A percentile compares a stretch with the other conserved stretches of the same genome.
Conservation (phyloP, 75 land plant genomes). For the Sequoia sempervirens region DNA sequence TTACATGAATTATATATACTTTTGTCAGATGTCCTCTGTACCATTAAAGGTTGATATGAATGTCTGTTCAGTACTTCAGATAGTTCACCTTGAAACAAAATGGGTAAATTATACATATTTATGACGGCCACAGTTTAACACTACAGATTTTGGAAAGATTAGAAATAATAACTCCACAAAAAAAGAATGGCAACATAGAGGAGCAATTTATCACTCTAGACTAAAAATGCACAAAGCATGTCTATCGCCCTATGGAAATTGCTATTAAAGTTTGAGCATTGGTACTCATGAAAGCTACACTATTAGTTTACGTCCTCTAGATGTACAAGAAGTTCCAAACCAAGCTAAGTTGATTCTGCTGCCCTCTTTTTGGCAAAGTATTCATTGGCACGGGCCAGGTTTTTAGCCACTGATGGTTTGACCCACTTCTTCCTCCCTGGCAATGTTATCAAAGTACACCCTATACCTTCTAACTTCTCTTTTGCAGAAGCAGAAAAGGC, state of each 20-base stretch:
- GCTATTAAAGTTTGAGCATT: not conserved
- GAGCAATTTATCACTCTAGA: not conserved
- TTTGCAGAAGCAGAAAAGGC: constrained; percentile 83
- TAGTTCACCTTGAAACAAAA: not conserved
- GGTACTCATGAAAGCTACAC: not conserved
- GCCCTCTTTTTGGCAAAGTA: constrained; percentile 93
- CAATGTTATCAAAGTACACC: constrained; percentile 64
- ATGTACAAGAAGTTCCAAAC: not conserved
- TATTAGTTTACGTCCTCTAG: not conserved
- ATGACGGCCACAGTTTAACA: not conserved
- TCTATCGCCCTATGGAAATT: not conserved
- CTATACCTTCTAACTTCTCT: constrained; percentile 78
- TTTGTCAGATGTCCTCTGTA: not conserved
- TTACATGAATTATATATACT: not conserved
- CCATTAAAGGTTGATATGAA: not conserved
- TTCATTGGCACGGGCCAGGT: constrained; percentile 77
- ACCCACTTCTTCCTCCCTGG: constrained; percentile 96
- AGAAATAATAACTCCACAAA: not conserved
- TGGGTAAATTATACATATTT: not conserved
- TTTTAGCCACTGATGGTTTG: constrained; percentile 68
- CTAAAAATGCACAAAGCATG: not conserved
- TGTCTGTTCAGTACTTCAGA: not conserved
- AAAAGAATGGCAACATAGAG: not conserved
- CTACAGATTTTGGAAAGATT: not conserved
- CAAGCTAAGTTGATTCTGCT: constrained; percentile 24